These are phyloP conservation scores for Colletotrichum sp. DNA, from an alignment of 2,329 filamentous ascomycete species.

Conservation along the genomic window DNA sequence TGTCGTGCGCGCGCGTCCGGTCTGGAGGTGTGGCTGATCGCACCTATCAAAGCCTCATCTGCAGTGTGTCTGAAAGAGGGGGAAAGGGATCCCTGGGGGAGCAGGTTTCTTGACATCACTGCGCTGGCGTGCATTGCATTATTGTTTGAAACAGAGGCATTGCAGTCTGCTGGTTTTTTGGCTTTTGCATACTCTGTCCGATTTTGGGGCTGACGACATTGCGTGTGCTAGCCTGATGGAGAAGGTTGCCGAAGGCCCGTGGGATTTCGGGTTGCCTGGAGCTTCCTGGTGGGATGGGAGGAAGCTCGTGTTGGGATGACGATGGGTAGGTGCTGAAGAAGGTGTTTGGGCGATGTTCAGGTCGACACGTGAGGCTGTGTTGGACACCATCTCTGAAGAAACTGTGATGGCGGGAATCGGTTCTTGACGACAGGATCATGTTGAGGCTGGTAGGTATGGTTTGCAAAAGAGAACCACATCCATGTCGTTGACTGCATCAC, in stretches of 20 bases:
- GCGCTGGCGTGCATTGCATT: neutral
- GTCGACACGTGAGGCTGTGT: neutral
- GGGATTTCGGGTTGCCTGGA: neutral
- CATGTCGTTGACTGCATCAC: neutral
- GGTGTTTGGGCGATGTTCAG: neutral
- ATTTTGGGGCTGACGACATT: neutral
- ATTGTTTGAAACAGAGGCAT: neutral
- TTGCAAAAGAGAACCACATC: neutral
- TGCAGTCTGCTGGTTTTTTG: neutral
- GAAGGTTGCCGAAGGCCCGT: neutral
- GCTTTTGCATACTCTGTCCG: neutral
- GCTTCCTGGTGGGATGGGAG: neutral
- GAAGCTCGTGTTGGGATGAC: neutral
- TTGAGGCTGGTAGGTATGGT: neutral
- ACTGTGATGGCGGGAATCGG: neutral
- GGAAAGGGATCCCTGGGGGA: neutral
- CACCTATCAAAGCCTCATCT: neutral
- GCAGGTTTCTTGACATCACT: neutral
- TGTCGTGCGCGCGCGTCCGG: neutral
- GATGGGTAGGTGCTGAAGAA: neutral
- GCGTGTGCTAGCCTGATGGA: neutral
- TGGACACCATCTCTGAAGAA: neutral
- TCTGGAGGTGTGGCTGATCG: neutral
- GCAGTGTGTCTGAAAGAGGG: neutral
- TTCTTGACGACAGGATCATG: neutral